Evolutionary conservation across 495 filamentous ascomycete genomes (phyloP), one percentile per base, ranked within the genome.

Genomic region (Articulospora tetracladia): DNA sequence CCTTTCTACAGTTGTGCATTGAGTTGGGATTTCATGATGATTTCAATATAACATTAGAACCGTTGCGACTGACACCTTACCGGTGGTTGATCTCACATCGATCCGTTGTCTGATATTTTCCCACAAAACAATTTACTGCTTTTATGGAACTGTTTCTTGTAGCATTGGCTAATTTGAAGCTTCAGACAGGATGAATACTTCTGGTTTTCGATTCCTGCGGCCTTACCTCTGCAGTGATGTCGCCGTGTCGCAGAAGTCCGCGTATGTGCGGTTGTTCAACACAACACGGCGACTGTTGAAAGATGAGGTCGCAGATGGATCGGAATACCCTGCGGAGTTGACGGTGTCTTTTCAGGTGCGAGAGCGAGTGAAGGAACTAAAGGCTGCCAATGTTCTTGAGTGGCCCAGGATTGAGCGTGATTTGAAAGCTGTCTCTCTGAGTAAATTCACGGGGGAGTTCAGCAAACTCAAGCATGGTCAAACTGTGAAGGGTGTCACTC

Each of bases 31-130:
- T 57, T 70, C 57, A 74, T 79, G 79, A 82, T 76, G 71, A 76
- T 66, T 72, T 68, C 70, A 69, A 65, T 70, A 70, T 68, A 69
- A 77, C 73, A 69, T 74, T 74, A 81, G 92, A 96, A 97, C 92
- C 92, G 92, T 91, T 96, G 93, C 92, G 89, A 89, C 85, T 93
- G 90, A 94, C 84, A 81, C 81, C 77, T 71, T 70, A 61, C 62
- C 68, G 74, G 74, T 78, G 82, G 70, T 73, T 88, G 86, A 87
- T 85, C 79, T 78, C 72, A 72, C 72, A 66, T 75, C 70, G 65
- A 68, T 68, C 77, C 78, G 78, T 75, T 80, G 63, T 68, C 66
- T 74, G 63, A 73, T 30, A 63, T 24, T 61, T 65, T 28, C 69
- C 53, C 32, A 20, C 22, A 36, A 39, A 36, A 55, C 53, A 50